Evolutionary conservation across 1,284 basidiomycete genomes (phyloP).

Genomic region (Ustilago xerochloae): DNA sequence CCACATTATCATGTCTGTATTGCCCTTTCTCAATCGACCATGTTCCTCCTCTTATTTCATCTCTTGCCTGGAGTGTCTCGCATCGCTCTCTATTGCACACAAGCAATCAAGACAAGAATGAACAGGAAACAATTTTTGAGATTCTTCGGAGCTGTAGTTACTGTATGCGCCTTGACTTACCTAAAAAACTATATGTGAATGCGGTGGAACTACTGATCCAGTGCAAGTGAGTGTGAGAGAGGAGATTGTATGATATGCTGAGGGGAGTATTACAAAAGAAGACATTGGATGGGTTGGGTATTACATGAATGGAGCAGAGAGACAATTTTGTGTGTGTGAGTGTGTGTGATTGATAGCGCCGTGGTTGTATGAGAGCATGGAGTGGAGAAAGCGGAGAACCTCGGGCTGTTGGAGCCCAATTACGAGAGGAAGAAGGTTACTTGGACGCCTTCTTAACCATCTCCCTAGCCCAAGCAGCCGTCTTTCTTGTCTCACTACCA

Average conservation of each 20-base stretch:
- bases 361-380: neutral
- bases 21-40: neutral
- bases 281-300: constrained; percentile 14
- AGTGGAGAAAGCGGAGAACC: neutral
- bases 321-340: constrained; percentile 1
- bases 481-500: constrained; percentile 71
- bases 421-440: neutral
- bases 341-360: neutral
- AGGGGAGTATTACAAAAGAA: neutral
- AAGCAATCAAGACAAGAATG: neutral
- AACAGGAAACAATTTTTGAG: neutral
- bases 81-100: neutral
- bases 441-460: constrained; percentile 64
- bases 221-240: neutral
- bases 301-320: constrained; percentile 31
- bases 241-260: neutral
- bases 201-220: constrained; percentile 1
- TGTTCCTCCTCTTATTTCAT: neutral
- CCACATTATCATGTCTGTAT: neutral
- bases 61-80: too few species aligned
- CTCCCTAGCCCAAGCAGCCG: constrained; percentile 73
- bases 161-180: constrained; percentile 8
- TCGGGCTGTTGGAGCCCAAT: constrained; percentile 37
- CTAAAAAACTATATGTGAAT: constrained; percentile 3
- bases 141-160: constrained; percentile 1